These are phyloP conservation scores for Rhinocladiella similis DNA, from an alignment of 2,329 filamentous ascomycete species.

Conservation along the genomic window DNA sequence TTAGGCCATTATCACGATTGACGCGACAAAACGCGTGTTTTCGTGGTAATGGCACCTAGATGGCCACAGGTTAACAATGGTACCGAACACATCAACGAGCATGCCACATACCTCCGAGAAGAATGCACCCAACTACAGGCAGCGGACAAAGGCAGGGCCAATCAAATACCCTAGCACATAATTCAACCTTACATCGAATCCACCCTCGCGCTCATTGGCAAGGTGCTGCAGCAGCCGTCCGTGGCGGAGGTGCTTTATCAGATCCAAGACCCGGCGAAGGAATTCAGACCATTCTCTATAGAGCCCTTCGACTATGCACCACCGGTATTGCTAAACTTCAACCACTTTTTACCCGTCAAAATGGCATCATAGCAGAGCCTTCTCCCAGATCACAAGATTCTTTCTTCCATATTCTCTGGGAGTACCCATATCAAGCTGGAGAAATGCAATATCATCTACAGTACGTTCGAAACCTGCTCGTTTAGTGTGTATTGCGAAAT, in stretches of 20 bases:
- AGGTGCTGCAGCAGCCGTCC: slow-evolving; percentile 6
- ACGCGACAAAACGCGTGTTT: slow-evolving; percentile 9
- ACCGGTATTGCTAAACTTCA: too few relatives aligned
- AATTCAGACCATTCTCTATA: too few relatives aligned
- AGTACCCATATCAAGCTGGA: too few relatives aligned
- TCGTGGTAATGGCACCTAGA: slow-evolving; percentile 12
- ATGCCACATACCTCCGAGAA: slow-evolving; percentile 14
- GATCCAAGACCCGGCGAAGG: background rate
- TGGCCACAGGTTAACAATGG: slow-evolving; percentile 13
- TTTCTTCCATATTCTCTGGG: too few relatives aligned
- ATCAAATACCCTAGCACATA: slow-evolving; percentile 8
- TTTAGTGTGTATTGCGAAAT: too few relatives aligned
- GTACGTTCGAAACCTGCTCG: too few relatives aligned
- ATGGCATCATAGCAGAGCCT: too few relatives aligned
- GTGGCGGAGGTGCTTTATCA: background rate
- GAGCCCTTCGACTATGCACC: too few relatives aligned
- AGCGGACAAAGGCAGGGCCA: slow-evolving; percentile 8
- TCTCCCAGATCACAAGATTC: too few relatives aligned
- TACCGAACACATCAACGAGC: slow-evolving; percentile 15
- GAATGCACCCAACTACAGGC: slow-evolving; percentile 5
- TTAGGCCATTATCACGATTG: slow-evolving; percentile 2
- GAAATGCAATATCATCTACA: too few relatives aligned
- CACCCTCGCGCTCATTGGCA: slow-evolving; percentile 7
- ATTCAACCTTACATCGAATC: slow-evolving; percentile 3
- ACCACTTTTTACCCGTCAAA: too few relatives aligned